These are phyloP conservation scores for Vitis rotundifolia DNA, from an alignment of 164 flowering plant genomes.

Conservation along the genomic window DNA sequence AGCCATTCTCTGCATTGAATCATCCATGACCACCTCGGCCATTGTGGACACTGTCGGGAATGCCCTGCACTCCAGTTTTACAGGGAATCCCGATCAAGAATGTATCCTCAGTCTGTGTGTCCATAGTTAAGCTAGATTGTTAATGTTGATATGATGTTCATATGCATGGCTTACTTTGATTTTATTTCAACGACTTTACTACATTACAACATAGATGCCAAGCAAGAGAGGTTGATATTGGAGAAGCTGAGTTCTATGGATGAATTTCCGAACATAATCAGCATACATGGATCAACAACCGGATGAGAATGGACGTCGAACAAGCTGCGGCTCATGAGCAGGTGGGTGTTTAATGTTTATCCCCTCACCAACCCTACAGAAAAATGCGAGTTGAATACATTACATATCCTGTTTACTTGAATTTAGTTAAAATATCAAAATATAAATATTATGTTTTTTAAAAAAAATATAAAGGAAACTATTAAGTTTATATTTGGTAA, in stretches of 20 bases:
- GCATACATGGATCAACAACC: constrained; percentile 14
- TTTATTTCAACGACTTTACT: constrained; percentile 29
- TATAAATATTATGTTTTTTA: no score
- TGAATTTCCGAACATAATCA: constrained; percentile 33
- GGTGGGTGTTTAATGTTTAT: no score
- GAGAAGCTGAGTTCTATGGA: constrained; percentile 57
- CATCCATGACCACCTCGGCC: constrained; percentile 97
- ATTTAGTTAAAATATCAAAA: no score
- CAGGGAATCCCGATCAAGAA: constrained; percentile 86
- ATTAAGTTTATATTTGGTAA: no score
- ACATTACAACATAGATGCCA: constrained; percentile 46
- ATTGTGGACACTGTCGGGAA: constrained; percentile 89
- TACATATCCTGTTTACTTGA: no score
- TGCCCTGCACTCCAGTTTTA: constrained; percentile 89
- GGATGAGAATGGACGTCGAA: no score
- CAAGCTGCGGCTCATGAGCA: no score
- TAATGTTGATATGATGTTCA: neutral
- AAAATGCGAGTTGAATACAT: no score
- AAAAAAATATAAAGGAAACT: no score
- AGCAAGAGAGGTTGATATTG: constrained; percentile 80
- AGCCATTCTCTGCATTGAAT: constrained; percentile 91
- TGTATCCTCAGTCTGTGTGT: constrained; percentile 63
- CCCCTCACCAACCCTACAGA: no score
- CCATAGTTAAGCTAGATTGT: neutral
- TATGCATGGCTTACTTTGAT: neutral